A percentile compares a stretch with the other conserved stretches of the same genome.
These are phyloP conservation scores for Lactifluus piperatus DNA, from an alignment of 768 basidiomycete species.

Conservation along the genomic window DNA sequence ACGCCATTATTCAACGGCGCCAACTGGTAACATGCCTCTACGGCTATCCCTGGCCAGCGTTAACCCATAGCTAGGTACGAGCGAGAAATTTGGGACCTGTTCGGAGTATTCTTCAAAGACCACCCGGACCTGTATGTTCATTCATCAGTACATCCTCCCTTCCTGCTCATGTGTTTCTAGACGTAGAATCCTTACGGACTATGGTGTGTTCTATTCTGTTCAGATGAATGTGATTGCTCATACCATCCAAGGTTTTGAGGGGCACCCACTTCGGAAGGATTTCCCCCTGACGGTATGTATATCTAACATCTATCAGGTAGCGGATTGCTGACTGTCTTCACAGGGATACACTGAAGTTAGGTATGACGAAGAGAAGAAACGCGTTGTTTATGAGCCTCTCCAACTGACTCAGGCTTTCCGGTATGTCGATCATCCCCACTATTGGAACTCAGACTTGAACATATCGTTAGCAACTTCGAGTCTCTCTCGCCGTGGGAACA, in stretches of 20 bases:
- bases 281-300: constrained; percentile 86
- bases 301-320: not conserved
- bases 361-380: constrained; percentile 96
- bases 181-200: constrained; percentile 96
- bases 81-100: constrained; percentile 97
- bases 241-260: constrained; percentile 69
- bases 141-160: not conserved
- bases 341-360: constrained; percentile 98
- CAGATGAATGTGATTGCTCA: constrained; percentile 10
- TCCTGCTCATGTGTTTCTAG: constrained; percentile 33
- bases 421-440: constrained; percentile 34
- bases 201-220: constrained; percentile 44
- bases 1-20: constrained; percentile 79
- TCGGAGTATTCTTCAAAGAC: constrained; percentile 89
- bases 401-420: constrained; percentile 98
- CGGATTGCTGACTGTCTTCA: not conserved
- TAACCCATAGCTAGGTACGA: constrained; percentile 60
- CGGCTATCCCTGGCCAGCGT: not conserved
- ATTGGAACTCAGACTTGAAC: not conserved
- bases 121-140: constrained; percentile 88
- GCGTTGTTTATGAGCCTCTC: constrained; percentile 94
- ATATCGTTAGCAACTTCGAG: constrained; percentile 73
- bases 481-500: constrained; percentile 94
- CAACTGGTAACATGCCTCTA: constrained; percentile 59
- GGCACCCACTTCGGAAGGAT: constrained; percentile 95